These are phyloP conservation scores for Gossypium australe DNA, from an alignment of 345 rosid genomes.

Conservation along the genomic window DNA sequence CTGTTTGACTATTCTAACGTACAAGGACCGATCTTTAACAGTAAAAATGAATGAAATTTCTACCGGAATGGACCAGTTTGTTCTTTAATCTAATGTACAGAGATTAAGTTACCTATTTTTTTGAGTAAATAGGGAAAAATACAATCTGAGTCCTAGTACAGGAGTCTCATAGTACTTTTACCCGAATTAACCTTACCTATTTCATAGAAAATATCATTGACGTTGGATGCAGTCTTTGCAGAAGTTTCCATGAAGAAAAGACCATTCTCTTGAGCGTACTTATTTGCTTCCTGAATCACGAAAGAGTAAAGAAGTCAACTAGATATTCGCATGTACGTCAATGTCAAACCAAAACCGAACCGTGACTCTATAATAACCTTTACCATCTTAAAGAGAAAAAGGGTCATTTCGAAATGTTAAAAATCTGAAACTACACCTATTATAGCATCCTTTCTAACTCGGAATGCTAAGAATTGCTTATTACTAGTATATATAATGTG, in stretches of 20 bases:
- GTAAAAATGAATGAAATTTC: no score
- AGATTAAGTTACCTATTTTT: no score
- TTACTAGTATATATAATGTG: background rate
- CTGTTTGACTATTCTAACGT: no score
- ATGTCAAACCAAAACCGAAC: background rate
- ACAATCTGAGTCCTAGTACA: no score
- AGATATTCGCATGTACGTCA: background rate
- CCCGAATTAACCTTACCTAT: conserved; percentile 43
- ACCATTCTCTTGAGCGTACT: conserved; percentile 76
- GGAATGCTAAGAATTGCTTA: background rate
- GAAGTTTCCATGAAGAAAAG: conserved; percentile 99
- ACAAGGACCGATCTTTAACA: no score
- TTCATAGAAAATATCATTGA: conserved; percentile 83
- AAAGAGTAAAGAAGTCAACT: background rate
- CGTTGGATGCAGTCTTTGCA: conserved; percentile 85
- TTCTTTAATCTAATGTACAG: no score
- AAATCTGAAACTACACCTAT: background rate
- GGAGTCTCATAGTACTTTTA: no score
- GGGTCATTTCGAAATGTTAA: background rate
- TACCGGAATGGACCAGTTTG: no score
- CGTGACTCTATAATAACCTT: background rate
- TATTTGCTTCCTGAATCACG: conserved; percentile 66
- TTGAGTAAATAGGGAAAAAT: no score
- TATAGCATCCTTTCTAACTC: background rate
- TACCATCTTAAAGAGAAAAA: conserved; percentile 5